Base-by-base conservation (phyloP, 768 basidiomycete genomes). In the Inosperma sp. region DNA sequence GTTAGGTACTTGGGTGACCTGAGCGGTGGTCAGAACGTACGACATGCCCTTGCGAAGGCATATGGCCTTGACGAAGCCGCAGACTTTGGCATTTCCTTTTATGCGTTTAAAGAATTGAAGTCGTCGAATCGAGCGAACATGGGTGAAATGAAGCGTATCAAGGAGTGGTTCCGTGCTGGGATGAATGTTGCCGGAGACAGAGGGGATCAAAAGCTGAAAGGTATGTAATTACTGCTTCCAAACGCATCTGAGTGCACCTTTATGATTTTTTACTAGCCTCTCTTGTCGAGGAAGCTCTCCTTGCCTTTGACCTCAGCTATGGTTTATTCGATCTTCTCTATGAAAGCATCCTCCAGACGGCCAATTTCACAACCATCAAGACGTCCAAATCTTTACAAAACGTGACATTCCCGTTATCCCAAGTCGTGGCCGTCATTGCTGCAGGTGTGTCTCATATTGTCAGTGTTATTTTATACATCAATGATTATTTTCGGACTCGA, bases 1-100 rank as follows among this genome's bases (percentile, higher is more conserved):
- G 84, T 88, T n/a, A 78, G 87, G 27, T 90, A 90, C 65, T 76
- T 90, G 26, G 88, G 87, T 41, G 88, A 91, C 63, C 71, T 90
- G 26, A 85, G 82, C 36, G 88, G 88, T 5, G 88, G 89, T 1
- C 88, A 90, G 69, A 71, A 76, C 52, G 81, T 90, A 59, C 73
- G 81, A 19, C 72, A 78, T 34, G 73, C 72, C 27, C 64, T 89
- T n/a, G 73, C 75, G 13, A 84, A 85, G 63, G 79, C 84, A 12
- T 91, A 89, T 60, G 72, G 66, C 10, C 73, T 90, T 2, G 75
- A 81, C 46, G 72, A 74, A 25, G 70, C 66, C n/a, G 59, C 62
- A 10, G 80, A 76, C 1, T 56, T 73, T n/a, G 85, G 86, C 5
- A 60, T 81, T 26, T 65, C 69, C 29, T 91, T 91, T 66, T 88